phyloP scores from a whole-genome alignment of 2,329 filamentous ascomycete species.

The Acarospora socialis region DNA sequence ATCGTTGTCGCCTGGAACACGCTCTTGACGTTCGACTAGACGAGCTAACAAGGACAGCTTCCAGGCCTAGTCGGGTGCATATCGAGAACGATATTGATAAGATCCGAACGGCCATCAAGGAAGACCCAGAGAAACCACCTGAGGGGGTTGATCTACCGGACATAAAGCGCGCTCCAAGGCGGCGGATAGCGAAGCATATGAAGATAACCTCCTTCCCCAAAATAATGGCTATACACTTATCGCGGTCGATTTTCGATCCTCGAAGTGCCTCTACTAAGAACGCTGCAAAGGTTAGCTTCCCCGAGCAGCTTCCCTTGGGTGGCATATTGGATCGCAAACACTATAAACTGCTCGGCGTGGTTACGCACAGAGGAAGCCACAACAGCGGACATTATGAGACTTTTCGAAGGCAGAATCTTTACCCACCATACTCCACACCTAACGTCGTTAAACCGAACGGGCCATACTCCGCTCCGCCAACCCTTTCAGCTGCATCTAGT shows the following conservation, averaged over 20 bases:
- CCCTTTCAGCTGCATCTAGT: slow-evolving; percentile 33
- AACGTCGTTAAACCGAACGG: slow-evolving; percentile 63
- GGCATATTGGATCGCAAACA: slow-evolving; percentile 61
- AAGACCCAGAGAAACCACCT: slow-evolving; percentile 65
- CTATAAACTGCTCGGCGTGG: slow-evolving; percentile 74
- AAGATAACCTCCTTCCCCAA: slow-evolving; percentile 79
- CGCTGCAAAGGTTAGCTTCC: slow-evolving; percentile 82
- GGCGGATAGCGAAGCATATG: slow-evolving; percentile 75
- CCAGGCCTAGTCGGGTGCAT: slow-evolving; percentile 36
- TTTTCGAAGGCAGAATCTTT: slow-evolving; percentile 72
- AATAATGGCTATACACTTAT: slow-evolving; percentile 81
- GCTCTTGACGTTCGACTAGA: slow-evolving; percentile 51
- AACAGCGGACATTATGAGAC: slow-evolving; percentile 96
- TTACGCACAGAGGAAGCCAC: slow-evolving; percentile 91
- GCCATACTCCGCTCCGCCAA: slow-evolving; percentile 53
- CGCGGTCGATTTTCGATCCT: slow-evolving; percentile 77
- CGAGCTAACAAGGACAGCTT: slow-evolving; percentile 42
- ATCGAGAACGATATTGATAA: slow-evolving; percentile 47
- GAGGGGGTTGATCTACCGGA: slow-evolving; percentile 63
- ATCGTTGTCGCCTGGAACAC: slow-evolving; percentile 76
- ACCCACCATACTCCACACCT: slow-evolving; percentile 67
- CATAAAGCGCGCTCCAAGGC: slow-evolving; percentile 57
- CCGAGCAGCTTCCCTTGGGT: slow-evolving; percentile 71
- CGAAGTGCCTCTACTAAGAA: slow-evolving; percentile 76
- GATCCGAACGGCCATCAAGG: slow-evolving; percentile 56